Evolutionary conservation across 805 yeast genomes (phyloP).

Genomic region (Teunomyces pallodes): DNA sequence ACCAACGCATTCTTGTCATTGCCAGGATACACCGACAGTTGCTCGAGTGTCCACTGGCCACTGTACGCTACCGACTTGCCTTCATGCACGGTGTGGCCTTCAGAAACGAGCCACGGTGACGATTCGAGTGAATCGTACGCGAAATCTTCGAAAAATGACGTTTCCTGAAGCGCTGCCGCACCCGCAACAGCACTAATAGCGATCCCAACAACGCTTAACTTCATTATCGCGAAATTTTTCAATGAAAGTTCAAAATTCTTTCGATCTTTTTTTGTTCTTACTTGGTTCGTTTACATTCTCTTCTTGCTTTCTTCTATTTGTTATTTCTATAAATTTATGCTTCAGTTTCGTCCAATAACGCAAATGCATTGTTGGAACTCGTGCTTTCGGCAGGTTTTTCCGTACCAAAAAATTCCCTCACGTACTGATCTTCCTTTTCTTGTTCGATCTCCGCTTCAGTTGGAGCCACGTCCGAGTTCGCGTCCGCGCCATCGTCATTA

Average conservation of each 20-base stretch:
- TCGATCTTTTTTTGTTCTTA: not conserved
- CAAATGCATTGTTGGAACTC: conserved; percentile 25
- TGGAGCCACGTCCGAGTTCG: conserved; percentile 8
- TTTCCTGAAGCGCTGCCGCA: conserved; percentile 22
- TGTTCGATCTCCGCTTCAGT: conserved; percentile 26
- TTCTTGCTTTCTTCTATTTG: not conserved
- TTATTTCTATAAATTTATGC: conserved; percentile 15
- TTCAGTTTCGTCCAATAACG: conserved; percentile 38
- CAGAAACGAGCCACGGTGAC: conserved; percentile 51
- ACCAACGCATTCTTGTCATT: conserved; percentile 77
- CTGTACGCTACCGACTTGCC: conserved; percentile 56
- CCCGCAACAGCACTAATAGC: not conserved
- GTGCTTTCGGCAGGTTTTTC: conserved; percentile 3
- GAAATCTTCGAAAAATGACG: conserved; percentile 68
- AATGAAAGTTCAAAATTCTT: not conserved
- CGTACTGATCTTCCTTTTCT: conserved; percentile 38
- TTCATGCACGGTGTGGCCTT: conserved; percentile 35
- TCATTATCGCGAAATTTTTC: not conserved
- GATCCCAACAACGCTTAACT: too few species aligned
- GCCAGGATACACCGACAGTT: conserved; percentile 51
- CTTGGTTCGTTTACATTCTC: not conserved
- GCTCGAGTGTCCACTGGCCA: conserved; percentile 79
- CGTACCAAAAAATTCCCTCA: conserved; percentile 24
- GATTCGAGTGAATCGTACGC: conserved; percentile 17
- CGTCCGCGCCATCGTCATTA: conserved; percentile 7